Evolutionary conservation across 331 rosid genomes (phyloP), one percentile per base, ranked within the genome.

Genomic region (Malus hybrid): DNA sequence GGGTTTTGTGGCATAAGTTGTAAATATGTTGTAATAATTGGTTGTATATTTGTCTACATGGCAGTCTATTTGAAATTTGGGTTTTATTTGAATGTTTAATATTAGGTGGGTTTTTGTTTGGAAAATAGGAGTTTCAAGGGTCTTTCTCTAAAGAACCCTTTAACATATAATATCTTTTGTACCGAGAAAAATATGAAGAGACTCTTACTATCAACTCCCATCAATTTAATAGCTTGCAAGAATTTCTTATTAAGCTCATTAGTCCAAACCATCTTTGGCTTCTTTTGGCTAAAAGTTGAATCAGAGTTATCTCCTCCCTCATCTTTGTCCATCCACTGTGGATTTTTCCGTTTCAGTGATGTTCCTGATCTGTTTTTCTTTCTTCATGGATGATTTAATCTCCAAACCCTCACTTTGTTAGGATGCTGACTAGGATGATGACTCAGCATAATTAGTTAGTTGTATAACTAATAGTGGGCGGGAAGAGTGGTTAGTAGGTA

Each of bases 201-300:
- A 4, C 24, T 61, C 82, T 77, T 22, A 83, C 92, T 81, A 8
- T 73, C 65, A 24, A 55, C 2, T 53, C 89, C 89, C 42, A 81
- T 39, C 30, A 8, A 15, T 1, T 13, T 33, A 48, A 75, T 63
- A 74, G 85, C 86, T 46, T 69, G 80, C 74, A 82, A 29, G 80
- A 86, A 88, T 56, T 55, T 88, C 1, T 61, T 44, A 29, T 74
- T 84, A 7, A 86, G 69, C 67, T 72, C 74, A 63, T 70, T 12
- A 70, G 76, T 79, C 87, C 84, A 81, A 22, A 24, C 53, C 1
- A 77, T 48, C 80, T 78, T 83, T 68, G 66, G 71, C 75, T 28
- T 80, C 80, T 56, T 80, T 39, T 9, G 20, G 61, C 26, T 2
- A 57, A 13, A 28, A 16, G 42, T 36, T 67, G 73, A 66, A 52